Evolutionary conservation across 176 grass and related monocot species (phyloP), one percentile per base, ranked within the genome.

Genomic region (Aegilops sharonensis): DNA sequence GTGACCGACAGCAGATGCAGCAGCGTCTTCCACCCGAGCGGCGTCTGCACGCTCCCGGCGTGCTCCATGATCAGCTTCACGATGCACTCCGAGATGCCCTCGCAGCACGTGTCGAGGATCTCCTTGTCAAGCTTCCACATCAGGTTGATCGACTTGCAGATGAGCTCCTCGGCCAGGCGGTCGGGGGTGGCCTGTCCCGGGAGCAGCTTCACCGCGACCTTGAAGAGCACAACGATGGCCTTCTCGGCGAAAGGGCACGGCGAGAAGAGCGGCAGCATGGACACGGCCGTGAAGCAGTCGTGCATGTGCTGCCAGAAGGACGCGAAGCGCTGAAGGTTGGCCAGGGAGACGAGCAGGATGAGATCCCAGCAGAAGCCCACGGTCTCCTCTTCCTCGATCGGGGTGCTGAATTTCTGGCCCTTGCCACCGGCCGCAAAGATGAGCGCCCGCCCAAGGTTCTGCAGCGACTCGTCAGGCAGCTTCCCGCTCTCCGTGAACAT

Each of bases 81-180:
- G 15, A 91, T 85, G 69, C 74, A 81, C 36, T 95, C 91, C 0
- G 87, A 81, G 23, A 98, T 95, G 86, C 74, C 86, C 78, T 94
- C 90, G 74, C 90, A 95, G 78, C 93, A 98, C 0, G 91, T 92
- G 88, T 98, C 93, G 1, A 94, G 87, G 78, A 98, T 92, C 78
- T 95, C 91, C 89, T 98, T 95, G 72, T 98, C 96, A 9, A 98
- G 89, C 85, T 95, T 95, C 77, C 91, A 92, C 84, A 95, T 98
- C 21, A 94, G 59, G 81, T 95, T 93, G 75, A 94, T 94, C 2
- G 96, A 95, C 83, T 94, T 95, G 90, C 91, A 91, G 37, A 98
- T 73, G 18, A 92, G 79, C 90, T 95, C 96, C 84, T 98, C 96
- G 4, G 93, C 14, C 31, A 86, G 20, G 60, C 68, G 85, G 66